Evolutionary conservation across 2,329 filamentous ascomycete species (phyloP).

Genomic region (Leptographium radiaticola): DNA sequence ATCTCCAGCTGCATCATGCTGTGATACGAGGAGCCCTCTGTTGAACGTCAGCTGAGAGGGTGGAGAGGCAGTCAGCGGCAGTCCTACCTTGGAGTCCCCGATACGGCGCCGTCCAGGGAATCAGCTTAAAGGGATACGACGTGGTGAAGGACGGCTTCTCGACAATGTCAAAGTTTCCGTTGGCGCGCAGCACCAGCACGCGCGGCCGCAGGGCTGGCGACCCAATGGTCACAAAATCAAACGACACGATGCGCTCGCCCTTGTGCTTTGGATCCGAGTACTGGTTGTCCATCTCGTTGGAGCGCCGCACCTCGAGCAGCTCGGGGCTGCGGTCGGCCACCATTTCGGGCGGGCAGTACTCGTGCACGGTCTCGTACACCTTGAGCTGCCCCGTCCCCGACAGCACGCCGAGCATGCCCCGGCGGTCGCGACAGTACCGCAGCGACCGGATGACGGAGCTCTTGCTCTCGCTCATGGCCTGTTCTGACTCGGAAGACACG

Average conservation of each 20-base stretch:
- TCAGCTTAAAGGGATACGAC: slow-evolving; percentile 44
- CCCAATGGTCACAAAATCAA: slow-evolving; percentile 52
- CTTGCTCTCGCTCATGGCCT: slow-evolving; percentile 37
- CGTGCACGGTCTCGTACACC: slow-evolving; percentile 44
- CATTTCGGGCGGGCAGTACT: slow-evolving; percentile 29
- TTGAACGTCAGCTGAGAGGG: not conserved
- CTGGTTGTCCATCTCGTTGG: slow-evolving; percentile 48
- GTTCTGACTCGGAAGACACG: slow-evolving; percentile 40
- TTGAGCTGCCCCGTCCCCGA: slow-evolving; percentile 52
- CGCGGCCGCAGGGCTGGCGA: slow-evolving; percentile 42
- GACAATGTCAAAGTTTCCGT: slow-evolving; percentile 47
- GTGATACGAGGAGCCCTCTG: slow-evolving; percentile 37
- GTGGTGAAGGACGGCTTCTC: slow-evolving; percentile 46
- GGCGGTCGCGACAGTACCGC: slow-evolving; percentile 48
- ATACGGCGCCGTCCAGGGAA: slow-evolving; percentile 48
- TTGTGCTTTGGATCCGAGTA: slow-evolving; percentile 38
- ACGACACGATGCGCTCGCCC: slow-evolving; percentile 51
- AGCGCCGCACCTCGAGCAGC: slow-evolving; percentile 44
- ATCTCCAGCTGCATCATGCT: slow-evolving; percentile 45
- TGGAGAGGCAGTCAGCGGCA: not conserved
- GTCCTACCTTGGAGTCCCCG: slow-evolving; percentile 36
- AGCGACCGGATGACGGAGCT: slow-evolving; percentile 49
- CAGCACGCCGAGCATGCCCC: slow-evolving; percentile 47
- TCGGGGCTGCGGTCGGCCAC: slow-evolving; percentile 38
- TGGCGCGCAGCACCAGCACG: slow-evolving; percentile 46